Conservation (phyloP, 2,329 filamentous ascomycete genomes). For the Aspergillus viridinutans region DNA sequence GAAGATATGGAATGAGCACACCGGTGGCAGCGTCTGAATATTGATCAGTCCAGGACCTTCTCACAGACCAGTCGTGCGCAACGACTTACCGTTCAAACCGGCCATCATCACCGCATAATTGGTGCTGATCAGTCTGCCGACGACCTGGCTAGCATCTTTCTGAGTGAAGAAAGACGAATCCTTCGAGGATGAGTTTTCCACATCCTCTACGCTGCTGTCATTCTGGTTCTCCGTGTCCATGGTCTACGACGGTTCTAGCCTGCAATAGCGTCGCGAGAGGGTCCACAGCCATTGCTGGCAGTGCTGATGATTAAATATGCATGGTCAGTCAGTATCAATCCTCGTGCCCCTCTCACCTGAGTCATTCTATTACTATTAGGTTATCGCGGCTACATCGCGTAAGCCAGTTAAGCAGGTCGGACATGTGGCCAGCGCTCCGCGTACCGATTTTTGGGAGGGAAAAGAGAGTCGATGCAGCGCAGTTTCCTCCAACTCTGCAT, state of each 20-base stretch:
- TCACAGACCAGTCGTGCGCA: background rate
- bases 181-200: background rate
- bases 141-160: constrained; percentile 15
- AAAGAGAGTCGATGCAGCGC: background rate
- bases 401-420: background rate
- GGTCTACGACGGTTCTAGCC: background rate
- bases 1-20: constrained; percentile 22
- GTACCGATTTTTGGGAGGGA: background rate
- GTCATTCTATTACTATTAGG: background rate
- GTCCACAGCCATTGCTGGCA: background rate
- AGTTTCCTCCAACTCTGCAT: background rate
- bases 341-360: background rate
- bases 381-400: background rate
- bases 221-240: background rate
- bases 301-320: background rate
- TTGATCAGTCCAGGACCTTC: background rate
- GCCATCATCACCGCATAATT: constrained; percentile 16
- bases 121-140: constrained; percentile 17
- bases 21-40: constrained; percentile 18
- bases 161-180: constrained; percentile 8
- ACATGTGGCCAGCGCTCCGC: background rate
- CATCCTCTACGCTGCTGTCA: background rate
- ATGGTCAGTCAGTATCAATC: background rate
- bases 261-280: background rate
- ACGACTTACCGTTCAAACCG: constrained; percentile 18